Percentiles rank a stretch among this genome's conserved stretches.
These are phyloP conservation scores for Platismatia glauca DNA, from an alignment of 495 filamentous ascomycete genomes.

Conservation along the genomic window DNA sequence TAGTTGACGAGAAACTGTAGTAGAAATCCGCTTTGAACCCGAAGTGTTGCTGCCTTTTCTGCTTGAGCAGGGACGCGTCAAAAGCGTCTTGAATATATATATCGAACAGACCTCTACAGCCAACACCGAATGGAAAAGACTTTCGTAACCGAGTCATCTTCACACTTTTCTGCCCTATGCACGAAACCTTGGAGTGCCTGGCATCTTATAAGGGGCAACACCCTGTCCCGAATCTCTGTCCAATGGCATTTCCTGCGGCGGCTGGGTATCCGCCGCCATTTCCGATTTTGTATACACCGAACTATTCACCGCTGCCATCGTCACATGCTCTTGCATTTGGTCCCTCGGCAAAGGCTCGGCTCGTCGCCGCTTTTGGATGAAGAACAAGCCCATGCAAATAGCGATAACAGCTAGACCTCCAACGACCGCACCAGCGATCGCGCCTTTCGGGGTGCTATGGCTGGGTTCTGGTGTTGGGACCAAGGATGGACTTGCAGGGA, in stretches of 20 bases:
- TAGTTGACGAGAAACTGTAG: too few relatives aligned
- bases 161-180: background rate
- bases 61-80: too few relatives aligned
- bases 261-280: slow-evolving; percentile 12
- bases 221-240: background rate
- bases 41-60: too few relatives aligned
- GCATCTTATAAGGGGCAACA: slow-evolving; percentile 10
- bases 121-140: background rate
- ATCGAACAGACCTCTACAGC: background rate
- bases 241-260: slow-evolving; percentile 14
- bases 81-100: background rate
- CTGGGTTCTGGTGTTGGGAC: background rate
- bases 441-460: background rate
- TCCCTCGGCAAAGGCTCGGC: background rate
- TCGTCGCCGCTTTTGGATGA: background rate
- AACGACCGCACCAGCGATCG: slow-evolving; percentile 11
- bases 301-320: background rate
- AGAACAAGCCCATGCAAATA: background rate
- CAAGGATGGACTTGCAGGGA: background rate
- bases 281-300: slow-evolving; percentile 2
- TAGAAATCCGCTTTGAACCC: too few relatives aligned
- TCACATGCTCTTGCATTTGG: background rate
- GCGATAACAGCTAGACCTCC: background rate
- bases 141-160: background rate
- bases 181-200: background rate